These are phyloP conservation scores for Trapa bicornis DNA, from an alignment of 345 rosid species.

Conservation along the genomic window DNA sequence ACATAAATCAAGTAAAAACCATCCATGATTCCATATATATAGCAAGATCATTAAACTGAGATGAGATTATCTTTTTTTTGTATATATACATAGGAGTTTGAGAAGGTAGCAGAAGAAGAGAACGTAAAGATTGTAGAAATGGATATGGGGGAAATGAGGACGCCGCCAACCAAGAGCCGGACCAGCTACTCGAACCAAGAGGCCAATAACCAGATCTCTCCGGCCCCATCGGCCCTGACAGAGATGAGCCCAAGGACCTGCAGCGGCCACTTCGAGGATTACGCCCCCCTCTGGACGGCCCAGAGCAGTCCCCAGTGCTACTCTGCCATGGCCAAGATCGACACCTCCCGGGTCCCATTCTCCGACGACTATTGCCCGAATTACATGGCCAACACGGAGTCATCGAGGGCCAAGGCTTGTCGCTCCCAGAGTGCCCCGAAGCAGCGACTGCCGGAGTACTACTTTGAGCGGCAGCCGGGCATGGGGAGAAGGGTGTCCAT, in stretches of 20 bases:
- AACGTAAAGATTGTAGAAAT: conserved; percentile 74
- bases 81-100: conserved; percentile 28
- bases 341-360: conserved; percentile 34
- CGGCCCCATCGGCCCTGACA: conserved; percentile 50
- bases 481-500: conserved; percentile 49
- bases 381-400: conserved; percentile 87
- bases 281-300: conserved; percentile 33
- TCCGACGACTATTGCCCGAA: conserved; percentile 45
- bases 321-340: conserved; percentile 50
- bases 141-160: conserved; percentile 40
- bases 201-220: conserved; percentile 24
- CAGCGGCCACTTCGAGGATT: conserved; percentile 73
- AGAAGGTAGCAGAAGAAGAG: conserved; percentile 40
- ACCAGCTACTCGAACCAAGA: conserved; percentile 28
- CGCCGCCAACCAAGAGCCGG: conserved; percentile 23
- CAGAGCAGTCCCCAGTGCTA: conserved; percentile 59
- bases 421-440: conserved; percentile 78
- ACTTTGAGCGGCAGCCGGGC: conserved; percentile 58
- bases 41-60: neutral
- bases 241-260: conserved; percentile 66
- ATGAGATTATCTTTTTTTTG: neutral
- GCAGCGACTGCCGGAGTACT: conserved; percentile 47
- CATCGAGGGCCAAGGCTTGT: conserved; percentile 53
- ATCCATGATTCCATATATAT: too few species aligned
- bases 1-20: conserved; percentile 28